Percentiles rank a stretch among this genome's conserved stretches.
These are phyloP conservation scores for Venturia pyrina DNA, from an alignment of 2,329 filamentous ascomycete species.

Conservation along the genomic window DNA sequence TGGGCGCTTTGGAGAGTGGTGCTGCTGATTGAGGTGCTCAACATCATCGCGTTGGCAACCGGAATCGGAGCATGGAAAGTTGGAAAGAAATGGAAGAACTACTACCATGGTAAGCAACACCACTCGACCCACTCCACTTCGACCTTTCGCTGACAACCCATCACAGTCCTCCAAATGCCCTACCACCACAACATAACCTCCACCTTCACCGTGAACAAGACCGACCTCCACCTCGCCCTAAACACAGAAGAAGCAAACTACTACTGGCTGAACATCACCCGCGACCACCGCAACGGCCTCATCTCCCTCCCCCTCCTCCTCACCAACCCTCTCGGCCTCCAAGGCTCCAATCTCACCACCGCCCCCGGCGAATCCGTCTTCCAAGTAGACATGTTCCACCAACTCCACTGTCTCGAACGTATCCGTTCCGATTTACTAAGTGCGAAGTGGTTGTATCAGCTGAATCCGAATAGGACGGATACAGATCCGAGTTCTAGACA, in stretches of 20 bases:
- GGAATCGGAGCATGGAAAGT: too few relatives aligned
- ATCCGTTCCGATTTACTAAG: not conserved
- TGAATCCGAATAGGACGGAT: constrained; percentile 1
- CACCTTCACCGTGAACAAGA: too few relatives aligned
- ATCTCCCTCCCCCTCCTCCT: not conserved
- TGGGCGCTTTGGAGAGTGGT: too few relatives aligned
- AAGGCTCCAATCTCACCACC: not conserved
- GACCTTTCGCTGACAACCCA: too few relatives aligned
- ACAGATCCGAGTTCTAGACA: too few relatives aligned
- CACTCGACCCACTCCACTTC: too few relatives aligned
- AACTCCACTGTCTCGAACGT: constrained; percentile 8
- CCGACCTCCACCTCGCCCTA: constrained; percentile 5
- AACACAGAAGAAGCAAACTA: not conserved
- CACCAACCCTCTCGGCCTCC: not conserved
- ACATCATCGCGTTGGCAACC: too few relatives aligned
- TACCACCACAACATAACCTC: too few relatives aligned
- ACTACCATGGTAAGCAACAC: too few relatives aligned
- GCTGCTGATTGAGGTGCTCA: too few relatives aligned
- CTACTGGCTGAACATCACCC: constrained; percentile 10
- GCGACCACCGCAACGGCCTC: constrained; percentile 3
- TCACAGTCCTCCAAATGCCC: too few relatives aligned
- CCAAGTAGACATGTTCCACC: constrained; percentile 9
- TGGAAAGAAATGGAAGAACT: too few relatives aligned
- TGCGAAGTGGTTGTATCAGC: not conserved
- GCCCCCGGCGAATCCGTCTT: not conserved